Evolutionary conservation across 176 grass and related monocot genomes (phyloP), one percentile per base, ranked within the genome.

Genomic region (Oryza meridionalis): DNA sequence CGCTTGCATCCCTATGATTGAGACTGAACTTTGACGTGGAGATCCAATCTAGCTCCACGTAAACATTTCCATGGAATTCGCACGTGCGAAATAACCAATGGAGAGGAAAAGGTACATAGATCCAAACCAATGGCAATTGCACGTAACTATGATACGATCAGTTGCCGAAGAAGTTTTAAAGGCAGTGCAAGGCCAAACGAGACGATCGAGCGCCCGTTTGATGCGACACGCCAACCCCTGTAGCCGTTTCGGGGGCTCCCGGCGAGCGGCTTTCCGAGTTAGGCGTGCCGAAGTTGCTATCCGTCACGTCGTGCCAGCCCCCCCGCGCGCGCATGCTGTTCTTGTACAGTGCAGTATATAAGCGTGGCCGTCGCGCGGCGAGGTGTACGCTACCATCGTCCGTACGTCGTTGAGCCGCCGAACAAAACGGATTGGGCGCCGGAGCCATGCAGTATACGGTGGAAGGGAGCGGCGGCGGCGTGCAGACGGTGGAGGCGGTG

Each of bases 261-360:
- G 42, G 53, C 43, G 42, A 32, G 19, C 31, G 68, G 26, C 76
- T 86, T 86, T 79, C 27, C 27, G 55, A 66, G 76, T 86, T 86
- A 51, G 84, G 84, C 83, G 70, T 65, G 73, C 78, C 72, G 53
- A 88, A 83, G 75, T 22, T 70, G 38, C 7, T 1, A 12, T 80
- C 65, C 12, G 77, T 35, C 67, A 25, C 45, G 11, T 65, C 72
- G 25, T 4, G 16, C 59, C 65, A 22, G 29, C 21, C 58, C 53
- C 6, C 29, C 29, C 29, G 2, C 29, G 29, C 29, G 29, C 29
- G 58, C 21, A 62, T 62, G 58, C 8, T 24, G n/a, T 0, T 11
- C 21, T 24, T 10, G 58, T 62, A 61, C 19, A 19, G 46, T 49
- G 46, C 46, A 49, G 15, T 58, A 58, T 58, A 62, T 62, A 59